Evolutionary conservation across 768 basidiomycete genomes (phyloP), one percentile per base, ranked within the genome.

Genomic region (Naematelia encephala): DNA sequence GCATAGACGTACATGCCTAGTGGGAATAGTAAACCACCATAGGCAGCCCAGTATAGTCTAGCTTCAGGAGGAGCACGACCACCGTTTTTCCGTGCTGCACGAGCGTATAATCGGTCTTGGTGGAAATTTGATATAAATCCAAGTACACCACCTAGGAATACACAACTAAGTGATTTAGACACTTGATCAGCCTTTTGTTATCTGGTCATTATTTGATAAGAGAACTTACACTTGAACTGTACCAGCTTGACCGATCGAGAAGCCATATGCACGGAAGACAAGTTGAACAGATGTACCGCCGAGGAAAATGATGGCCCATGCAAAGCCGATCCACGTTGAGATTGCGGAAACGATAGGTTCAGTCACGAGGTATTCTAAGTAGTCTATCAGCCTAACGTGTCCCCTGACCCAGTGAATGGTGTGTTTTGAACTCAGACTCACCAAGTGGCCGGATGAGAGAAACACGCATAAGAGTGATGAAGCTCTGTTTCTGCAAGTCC

Each of bases 341-440:
- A 76, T 43, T 8, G 71, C 73, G 5, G 65, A 54, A 1, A 76
- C 75, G 47, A 76, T 76, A 1, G 75, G 75, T 51, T 76, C 75
- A 3, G 73, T 74, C 42, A 62, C 34, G 3, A 75, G 70, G 49
- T 56, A 69, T 42, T 60, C 70, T 72, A 55, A 22, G 45, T n/a
- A n/a, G n/a, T n/a, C n/a, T n/a, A n/a, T n/a, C n/a, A n/a, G n/a
- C n/a, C 21, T 25, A 34, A 19, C 5, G 19, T 5, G 21, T 13
- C 14, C 34, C 16, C 12, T 19, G 43, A 16, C n/a, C n/a, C n/a
- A n/a, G n/a, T n/a, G n/a, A n/a, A n/a, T n/a, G n/a, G n/a, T n/a
- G n/a, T n/a, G 23, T 19, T 8, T n/a, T n/a, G n/a, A n/a, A n/a
- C n/a, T n/a, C n/a, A 1, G 16, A 70, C 71, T 61, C 46, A 75